Percentiles rank a stretch among this genome's conserved stretches.
Evolutionary conservation across 495 filamentous ascomycete genomes (phyloP).

Genomic region (Aspergillus taichungensis): DNA sequence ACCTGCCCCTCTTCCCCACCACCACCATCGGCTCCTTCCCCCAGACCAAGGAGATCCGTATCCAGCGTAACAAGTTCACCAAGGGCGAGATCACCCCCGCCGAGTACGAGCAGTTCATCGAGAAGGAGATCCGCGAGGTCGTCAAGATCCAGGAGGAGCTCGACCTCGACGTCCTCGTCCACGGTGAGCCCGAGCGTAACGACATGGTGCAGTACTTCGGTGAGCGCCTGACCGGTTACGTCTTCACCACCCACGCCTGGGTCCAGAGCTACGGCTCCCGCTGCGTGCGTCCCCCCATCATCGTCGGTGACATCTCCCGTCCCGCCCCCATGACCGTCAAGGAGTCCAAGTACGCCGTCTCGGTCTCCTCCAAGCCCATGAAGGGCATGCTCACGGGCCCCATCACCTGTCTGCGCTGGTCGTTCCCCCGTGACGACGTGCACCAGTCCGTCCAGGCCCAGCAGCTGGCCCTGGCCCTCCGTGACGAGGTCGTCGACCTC

Average conservation of each 20-base stretch:
- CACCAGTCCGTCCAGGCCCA: slow-evolving; percentile 98
- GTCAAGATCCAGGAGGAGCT: slow-evolving; percentile 97
- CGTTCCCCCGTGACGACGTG: slow-evolving; percentile 97
- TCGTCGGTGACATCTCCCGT: slow-evolving; percentile 96
- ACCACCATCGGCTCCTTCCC: slow-evolving; percentile 99
- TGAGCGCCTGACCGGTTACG: slow-evolving; percentile 91
- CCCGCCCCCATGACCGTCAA: slow-evolving; percentile 98
- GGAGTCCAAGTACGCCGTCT: slow-evolving; percentile 97
- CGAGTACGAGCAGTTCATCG: slow-evolving; percentile 96
- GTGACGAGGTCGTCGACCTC: slow-evolving; percentile 96
- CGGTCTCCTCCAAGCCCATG: slow-evolving; percentile 96
- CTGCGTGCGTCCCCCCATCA: slow-evolving; percentile 94
- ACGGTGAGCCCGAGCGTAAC: slow-evolving; percentile 98
- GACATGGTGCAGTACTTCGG: slow-evolving; percentile 99
- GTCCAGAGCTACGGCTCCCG: slow-evolving; percentile 97
- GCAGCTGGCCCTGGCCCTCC: slow-evolving; percentile 95
- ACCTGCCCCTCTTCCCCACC: slow-evolving; percentile 93
- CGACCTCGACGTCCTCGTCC: slow-evolving; percentile 89
- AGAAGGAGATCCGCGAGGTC: slow-evolving; percentile 90
- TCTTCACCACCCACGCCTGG: slow-evolving; percentile 98
- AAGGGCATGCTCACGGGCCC: slow-evolving; percentile 99
- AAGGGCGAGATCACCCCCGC: slow-evolving; percentile 89
- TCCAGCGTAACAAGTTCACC: slow-evolving; percentile 93
- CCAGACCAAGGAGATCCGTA: slow-evolving; percentile 95
- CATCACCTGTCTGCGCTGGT: slow-evolving; percentile 98